These are phyloP conservation scores for Hypericum androsaemum DNA, from an alignment of 345 rosid species.

Conservation along the genomic window DNA sequence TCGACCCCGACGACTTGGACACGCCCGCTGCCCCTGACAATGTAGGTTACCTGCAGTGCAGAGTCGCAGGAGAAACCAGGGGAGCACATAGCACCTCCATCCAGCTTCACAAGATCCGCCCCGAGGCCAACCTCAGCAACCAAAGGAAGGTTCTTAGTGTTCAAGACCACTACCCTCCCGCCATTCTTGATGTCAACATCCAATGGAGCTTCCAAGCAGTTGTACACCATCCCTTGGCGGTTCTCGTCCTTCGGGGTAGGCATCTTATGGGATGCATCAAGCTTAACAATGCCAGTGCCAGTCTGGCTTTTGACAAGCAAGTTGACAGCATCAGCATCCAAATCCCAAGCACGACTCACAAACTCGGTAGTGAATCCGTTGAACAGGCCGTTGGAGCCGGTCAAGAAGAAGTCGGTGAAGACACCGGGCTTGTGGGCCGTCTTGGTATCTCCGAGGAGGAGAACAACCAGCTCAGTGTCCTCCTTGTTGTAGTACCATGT, in stretches of 20 bases:
- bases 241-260: constrained; percentile 49
- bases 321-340: constrained; percentile 35
- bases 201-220: constrained; percentile 76
- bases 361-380: constrained; percentile 73
- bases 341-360: constrained; percentile 65
- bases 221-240: constrained; percentile 54
- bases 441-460: constrained; percentile 75
- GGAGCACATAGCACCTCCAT: constrained; percentile 80
- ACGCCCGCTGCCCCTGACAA: constrained; percentile 66
- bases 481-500: constrained; percentile 89
- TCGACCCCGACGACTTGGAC: constrained; percentile 72
- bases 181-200: constrained; percentile 68
- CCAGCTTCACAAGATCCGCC: constrained; percentile 75
- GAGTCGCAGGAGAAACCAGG: constrained; percentile 96
- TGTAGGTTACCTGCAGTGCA: constrained; percentile 71
- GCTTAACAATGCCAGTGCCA: constrained; percentile 58
- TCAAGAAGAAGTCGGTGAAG: constrained; percentile 67
- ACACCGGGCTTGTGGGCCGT: constrained; percentile 68
- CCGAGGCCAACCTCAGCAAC: constrained; percentile 84
- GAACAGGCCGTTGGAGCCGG: constrained; percentile 71
- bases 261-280: constrained; percentile 37
- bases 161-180: constrained; percentile 77
- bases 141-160: constrained; percentile 72
- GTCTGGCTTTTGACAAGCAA: constrained; percentile 43
- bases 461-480: constrained; percentile 62